These are phyloP conservation scores for Mariannaea sp. DNA, from an alignment of 2,329 filamentous ascomycete genomes.

Conservation along the genomic window DNA sequence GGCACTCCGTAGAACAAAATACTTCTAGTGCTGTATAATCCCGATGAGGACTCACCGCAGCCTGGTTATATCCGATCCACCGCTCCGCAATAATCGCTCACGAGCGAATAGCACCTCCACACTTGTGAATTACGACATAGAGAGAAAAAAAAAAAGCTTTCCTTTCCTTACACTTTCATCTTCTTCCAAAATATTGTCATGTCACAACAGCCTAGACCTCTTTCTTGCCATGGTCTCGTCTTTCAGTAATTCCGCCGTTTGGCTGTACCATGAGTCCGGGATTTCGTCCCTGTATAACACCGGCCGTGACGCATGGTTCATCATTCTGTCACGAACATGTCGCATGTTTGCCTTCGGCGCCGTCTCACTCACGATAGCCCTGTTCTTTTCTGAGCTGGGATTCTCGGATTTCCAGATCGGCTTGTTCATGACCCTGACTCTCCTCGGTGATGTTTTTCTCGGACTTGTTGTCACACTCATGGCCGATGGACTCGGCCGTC, in stretches of 20 bases:
- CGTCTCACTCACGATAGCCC: slow-evolving; percentile 63
- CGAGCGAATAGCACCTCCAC: slow-evolving; percentile 13
- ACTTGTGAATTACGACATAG: slow-evolving; percentile 13
- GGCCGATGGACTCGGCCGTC: slow-evolving; percentile 62
- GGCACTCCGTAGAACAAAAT: no score
- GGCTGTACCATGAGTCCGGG: slow-evolving; percentile 53
- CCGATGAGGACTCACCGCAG: no score
- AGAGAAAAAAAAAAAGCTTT: not conserved
- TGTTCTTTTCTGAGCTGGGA: slow-evolving; percentile 61
- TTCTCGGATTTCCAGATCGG: slow-evolving; percentile 64
- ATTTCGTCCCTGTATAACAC: slow-evolving; percentile 51
- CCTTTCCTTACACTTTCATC: not conserved
- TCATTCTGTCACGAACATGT: slow-evolving; percentile 45
- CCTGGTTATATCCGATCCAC: not conserved
- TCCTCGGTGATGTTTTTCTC: slow-evolving; percentile 64
- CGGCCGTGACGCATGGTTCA: slow-evolving; percentile 44
- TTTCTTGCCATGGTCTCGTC: not conserved
- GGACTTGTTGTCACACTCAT: slow-evolving; percentile 62
- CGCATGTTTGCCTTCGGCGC: slow-evolving; percentile 69
- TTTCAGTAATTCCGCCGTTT: slow-evolving; percentile 23
- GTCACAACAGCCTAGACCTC: not conserved
- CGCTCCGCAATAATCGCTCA: not conserved
- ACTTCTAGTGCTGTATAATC: no score
- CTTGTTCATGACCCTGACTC: slow-evolving; percentile 67
- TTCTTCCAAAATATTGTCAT: not conserved